Evolutionary conservation across 169 alveolate species (phyloP).

Genomic region (Cryptosporidium bovis): DNA sequence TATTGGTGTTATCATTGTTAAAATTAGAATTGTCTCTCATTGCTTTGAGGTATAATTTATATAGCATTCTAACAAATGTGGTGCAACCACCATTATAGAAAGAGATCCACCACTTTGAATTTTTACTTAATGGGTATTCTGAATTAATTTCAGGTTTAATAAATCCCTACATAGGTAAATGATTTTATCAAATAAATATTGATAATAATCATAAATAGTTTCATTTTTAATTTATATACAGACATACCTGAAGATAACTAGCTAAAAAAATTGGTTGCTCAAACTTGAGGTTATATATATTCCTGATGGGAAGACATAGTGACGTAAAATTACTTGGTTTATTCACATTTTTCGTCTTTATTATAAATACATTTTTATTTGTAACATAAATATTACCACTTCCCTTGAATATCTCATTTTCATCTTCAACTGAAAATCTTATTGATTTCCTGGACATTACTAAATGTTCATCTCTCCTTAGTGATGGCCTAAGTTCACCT

Average conservation of each 20-base stretch:
- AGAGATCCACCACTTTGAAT: slow-evolving; percentile 66
- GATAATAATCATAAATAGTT: background rate
- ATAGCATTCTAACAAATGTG: slow-evolving; percentile 42
- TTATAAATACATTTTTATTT: slow-evolving; percentile 38
- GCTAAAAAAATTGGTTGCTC: slow-evolving; percentile 55
- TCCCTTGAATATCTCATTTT: slow-evolving; percentile 52
- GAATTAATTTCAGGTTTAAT: slow-evolving; percentile 45
- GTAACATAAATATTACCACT: slow-evolving; percentile 54
- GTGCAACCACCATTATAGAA: slow-evolving; percentile 69
- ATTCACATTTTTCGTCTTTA: slow-evolving; percentile 9
- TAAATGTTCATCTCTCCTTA: slow-evolving; percentile 18
- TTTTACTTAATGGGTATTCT: slow-evolving; percentile 13
- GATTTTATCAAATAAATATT: background rate
- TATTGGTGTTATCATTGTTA: too few species aligned
- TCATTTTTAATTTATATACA: background rate
- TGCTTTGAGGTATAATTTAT: slow-evolving; percentile 6
- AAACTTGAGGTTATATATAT: slow-evolving; percentile 38
- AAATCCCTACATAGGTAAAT: slow-evolving; percentile 1
- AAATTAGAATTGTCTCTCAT: background rate
- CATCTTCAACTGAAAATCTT: slow-evolving; percentile 25
- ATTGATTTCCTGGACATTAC: slow-evolving; percentile 52
- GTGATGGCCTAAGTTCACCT: slow-evolving; percentile 48
- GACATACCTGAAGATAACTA: slow-evolving; percentile 45
- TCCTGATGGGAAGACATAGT: slow-evolving; percentile 24
- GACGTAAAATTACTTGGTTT: slow-evolving; percentile 48